phyloP scores from a whole-genome alignment of 2,329 filamentous ascomycete species.

The Colletotrichum sp. region DNA sequence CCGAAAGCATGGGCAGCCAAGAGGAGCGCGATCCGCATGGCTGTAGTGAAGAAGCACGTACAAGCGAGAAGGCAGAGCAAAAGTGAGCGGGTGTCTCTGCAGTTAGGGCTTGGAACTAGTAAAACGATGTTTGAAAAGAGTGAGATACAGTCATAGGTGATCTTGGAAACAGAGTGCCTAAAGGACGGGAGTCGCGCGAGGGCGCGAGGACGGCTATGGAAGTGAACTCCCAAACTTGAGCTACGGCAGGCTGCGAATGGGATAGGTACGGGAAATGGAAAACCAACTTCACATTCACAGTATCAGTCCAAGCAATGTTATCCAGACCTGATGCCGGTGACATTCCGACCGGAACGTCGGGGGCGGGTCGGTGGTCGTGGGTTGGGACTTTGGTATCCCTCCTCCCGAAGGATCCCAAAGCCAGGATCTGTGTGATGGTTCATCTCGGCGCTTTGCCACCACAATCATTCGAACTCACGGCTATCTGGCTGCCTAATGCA shows the following conservation, averaged over 20 bases:
- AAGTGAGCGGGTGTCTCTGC: background rate
- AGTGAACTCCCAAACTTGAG: background rate
- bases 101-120: background rate
- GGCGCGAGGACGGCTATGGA: background rate
- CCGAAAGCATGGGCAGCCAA: background rate
- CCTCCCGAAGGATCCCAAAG: background rate
- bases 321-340: background rate
- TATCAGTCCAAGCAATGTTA: background rate
- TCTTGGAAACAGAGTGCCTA: background rate
- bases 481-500: background rate
- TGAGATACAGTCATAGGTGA: background rate
- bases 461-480: background rate
- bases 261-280: background rate
- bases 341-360: background rate
- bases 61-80: background rate
- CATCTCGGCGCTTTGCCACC: background rate
- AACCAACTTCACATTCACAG: background rate
- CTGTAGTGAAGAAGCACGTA: background rate
- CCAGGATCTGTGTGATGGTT: background rate
- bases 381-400: background rate
- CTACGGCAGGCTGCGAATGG: background rate
- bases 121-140: background rate
- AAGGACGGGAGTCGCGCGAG: background rate
- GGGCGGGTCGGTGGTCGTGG: background rate
- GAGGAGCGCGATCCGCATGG: background rate